phyloP scores from a whole-genome alignment of 2,329 filamentous ascomycete species.

The Paradendryphiella salina region DNA sequence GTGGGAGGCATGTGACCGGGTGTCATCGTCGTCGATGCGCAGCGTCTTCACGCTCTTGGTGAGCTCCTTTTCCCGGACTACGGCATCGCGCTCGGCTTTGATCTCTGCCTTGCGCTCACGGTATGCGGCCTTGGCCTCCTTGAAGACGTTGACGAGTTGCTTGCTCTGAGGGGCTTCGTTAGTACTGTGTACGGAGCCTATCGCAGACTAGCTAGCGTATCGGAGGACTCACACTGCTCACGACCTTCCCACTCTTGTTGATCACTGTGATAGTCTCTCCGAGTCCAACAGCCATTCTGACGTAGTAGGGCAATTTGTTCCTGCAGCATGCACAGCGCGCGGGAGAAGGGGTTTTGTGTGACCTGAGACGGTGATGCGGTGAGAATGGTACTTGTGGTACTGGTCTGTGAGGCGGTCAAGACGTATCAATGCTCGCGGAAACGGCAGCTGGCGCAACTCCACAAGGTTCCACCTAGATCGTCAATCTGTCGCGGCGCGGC shows the following conservation, averaged over 20 bases:
- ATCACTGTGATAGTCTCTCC: constrained; percentile 84
- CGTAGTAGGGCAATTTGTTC: constrained; percentile 15
- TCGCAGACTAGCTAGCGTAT: constrained; percentile 9
- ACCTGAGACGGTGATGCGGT: constrained; percentile 18
- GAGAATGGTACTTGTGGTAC: constrained; percentile 23
- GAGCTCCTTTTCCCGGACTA: constrained; percentile 60
- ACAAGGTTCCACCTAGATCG: constrained; percentile 28
- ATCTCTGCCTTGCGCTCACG: constrained; percentile 84
- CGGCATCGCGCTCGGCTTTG: constrained; percentile 67
- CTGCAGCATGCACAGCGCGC: constrained; percentile 30
- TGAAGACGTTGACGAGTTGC: constrained; percentile 86
- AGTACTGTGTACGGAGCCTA: constrained; percentile 8
- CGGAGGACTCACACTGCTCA: constrained; percentile 71
- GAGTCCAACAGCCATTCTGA: constrained; percentile 52
- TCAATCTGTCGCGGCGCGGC: constrained; percentile 12
- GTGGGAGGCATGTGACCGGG: constrained; percentile 39
- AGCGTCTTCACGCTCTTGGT: constrained; percentile 61
- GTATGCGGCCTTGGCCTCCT: constrained; percentile 87
- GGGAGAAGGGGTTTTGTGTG: constrained; percentile 27
- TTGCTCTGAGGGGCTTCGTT: constrained; percentile 68
- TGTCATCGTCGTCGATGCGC: constrained; percentile 45
- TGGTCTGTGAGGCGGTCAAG: constrained; percentile 35
- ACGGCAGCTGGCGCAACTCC: constrained; percentile 28
- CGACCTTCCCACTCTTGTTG: constrained; percentile 88
- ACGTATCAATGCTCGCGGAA: constrained; percentile 35